Evolutionary conservation across 2,329 filamentous ascomycete genomes (phyloP), one percentile per base, ranked within the genome.

Genomic region (Aspergillus caelatus): DNA sequence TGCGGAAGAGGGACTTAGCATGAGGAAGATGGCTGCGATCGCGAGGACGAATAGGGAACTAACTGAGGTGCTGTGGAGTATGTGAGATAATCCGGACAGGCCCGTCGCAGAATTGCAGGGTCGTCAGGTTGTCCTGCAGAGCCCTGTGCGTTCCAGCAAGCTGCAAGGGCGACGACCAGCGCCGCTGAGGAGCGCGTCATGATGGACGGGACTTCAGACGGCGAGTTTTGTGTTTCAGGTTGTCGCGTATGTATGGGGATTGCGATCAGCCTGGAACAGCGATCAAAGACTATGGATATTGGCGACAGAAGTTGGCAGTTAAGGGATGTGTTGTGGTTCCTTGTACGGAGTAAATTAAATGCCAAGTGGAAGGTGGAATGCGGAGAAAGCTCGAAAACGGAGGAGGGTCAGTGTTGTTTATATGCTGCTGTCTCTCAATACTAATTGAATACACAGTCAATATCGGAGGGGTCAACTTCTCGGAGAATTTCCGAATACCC

Each of bases 81-180:
- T 54, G 79, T 74, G 21, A 83, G 82, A 75, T 91, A 92, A 73
- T 91, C 87, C 2, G 89, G 89, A 76, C 89, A 92, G 50, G 85
- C 86, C 64, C 74, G 72, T 62, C 72, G 72, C 32, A 76, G 65
- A 58, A 78, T 64, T 19, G 69, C 68, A 23, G 70, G 68, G 23
- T 71, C 67, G 50, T 77, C 71, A 34, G 64, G 72, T 58, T 60
- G 53, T 39, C 57, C 65, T 67, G 64, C 56, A 53, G 59, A 58
- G 53, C 56, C 50, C 46, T 34, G 62, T 60, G 61, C 63, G 46
- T 61, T 50, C 12, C 65, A 43, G 43, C 62, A 46, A 39, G 60
- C 41, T 4, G 67, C 57, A 39, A 71, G 59, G 54, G 64, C 64
- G 10, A 70, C 43, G 57, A 65, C 62, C 30, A 71, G 52, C 19